These are phyloP conservation scores for Phenoliferia sp. DNA, from an alignment of 1,284 basidiomycete genomes.

Conservation along the genomic window DNA sequence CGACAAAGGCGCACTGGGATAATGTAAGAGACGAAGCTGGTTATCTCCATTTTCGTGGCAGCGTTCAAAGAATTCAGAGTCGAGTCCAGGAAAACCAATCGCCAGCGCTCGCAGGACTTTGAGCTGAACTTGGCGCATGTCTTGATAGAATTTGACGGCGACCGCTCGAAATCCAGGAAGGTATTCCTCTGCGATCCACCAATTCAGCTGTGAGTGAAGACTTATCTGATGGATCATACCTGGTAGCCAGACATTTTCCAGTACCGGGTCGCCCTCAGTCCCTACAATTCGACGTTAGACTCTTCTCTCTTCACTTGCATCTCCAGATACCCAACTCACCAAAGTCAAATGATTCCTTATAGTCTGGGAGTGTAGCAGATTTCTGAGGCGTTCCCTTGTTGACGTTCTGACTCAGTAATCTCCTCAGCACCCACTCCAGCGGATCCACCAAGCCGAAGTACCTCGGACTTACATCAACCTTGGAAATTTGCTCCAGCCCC, in stretches of 20 bases:
- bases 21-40: not conserved
- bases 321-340: not conserved
- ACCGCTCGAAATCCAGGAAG: not conserved
- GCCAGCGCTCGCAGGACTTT: not conserved
- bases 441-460: not conserved
- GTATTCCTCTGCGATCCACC: not conserved
- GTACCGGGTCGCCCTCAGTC: not conserved
- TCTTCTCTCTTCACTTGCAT: not conserved
- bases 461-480: not conserved
- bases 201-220: not conserved
- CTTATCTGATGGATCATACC: not conserved
- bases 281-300: not conserved
- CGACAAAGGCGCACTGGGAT: not conserved
- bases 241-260: not conserved
- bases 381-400: not conserved
- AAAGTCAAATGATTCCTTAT: not conserved
- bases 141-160: not conserved
- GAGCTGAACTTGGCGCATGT: not conserved
- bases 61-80: not conserved
- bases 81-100: not conserved
- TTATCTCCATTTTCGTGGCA: not conserved
- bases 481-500: not conserved
- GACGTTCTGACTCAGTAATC: no score
- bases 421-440: no score
- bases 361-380: constrained; percentile 6